These are phyloP conservation scores for Solanum lycopersicoides DNA, from an alignment of 257 asterid species.

Conservation along the genomic window DNA sequence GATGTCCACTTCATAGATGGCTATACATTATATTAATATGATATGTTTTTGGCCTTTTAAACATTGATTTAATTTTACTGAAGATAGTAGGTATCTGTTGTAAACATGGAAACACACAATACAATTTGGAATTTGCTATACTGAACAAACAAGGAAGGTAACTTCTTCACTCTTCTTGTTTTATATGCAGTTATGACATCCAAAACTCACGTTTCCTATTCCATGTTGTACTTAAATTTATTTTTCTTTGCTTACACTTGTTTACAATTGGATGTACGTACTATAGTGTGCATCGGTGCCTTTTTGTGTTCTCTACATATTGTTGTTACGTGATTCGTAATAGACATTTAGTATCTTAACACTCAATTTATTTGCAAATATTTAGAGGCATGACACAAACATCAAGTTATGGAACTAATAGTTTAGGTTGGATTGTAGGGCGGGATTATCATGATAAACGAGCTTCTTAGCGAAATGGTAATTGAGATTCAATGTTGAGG, in stretches of 20 bases:
- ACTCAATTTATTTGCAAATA: background rate
- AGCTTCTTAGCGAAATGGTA: background rate
- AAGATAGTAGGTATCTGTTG: background rate
- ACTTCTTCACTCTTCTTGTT: background rate
- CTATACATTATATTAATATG: background rate
- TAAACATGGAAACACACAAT: background rate
- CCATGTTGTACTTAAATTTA: background rate
- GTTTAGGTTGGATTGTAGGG: background rate
- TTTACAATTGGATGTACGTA: background rate
- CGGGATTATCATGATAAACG: background rate
- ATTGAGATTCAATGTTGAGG: background rate
- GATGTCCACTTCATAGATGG: background rate
- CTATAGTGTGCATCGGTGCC: background rate
- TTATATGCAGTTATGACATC: background rate
- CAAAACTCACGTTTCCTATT: background rate
- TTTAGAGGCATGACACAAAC: background rate
- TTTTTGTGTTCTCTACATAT: background rate
- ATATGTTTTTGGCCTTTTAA: too few species aligned
- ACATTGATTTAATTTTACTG: too few species aligned
- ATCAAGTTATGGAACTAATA: background rate
- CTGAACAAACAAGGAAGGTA: background rate
- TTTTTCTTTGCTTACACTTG: background rate
- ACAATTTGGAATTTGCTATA: background rate
- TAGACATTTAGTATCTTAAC: too few species aligned
- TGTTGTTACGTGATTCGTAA: background rate